A percentile compares a stretch with the other conserved stretches of the same genome.
These are phyloP conservation scores for Capsaspora owczarzaki DNA, from an alignment of 78 protist genomes.

Conservation along the genomic window DNA sequence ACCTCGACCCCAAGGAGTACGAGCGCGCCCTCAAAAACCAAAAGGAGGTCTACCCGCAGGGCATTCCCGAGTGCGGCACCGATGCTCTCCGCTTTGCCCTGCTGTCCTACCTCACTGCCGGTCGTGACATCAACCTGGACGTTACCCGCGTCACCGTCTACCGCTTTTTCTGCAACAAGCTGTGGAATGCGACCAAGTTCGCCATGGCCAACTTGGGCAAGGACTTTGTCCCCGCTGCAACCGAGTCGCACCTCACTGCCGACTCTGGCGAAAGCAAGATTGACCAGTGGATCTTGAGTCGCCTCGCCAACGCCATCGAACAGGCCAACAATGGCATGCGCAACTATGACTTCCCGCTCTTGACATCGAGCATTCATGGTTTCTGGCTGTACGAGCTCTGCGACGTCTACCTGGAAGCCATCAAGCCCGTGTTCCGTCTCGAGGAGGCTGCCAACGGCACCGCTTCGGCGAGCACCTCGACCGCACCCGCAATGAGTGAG, in stretches of 20 bases:
- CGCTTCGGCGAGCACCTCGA: too few relatives aligned
- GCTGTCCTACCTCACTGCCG: conserved; percentile 62
- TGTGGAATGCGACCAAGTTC: conserved; percentile 84
- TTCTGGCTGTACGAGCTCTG: conserved; percentile 63
- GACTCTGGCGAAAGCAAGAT: neutral
- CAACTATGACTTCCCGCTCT: conserved; percentile 55
- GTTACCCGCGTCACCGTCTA: conserved; percentile 71
- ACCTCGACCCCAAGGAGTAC: conserved; percentile 69
- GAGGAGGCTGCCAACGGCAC: conserved; percentile 29
- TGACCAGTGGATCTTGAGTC: conserved; percentile 86
- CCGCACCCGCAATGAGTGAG: too few relatives aligned
- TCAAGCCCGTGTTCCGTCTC: conserved; percentile 40
- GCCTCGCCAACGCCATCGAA: conserved; percentile 46
- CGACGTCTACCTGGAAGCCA: conserved; percentile 83
- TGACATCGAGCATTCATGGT: conserved; percentile 58
- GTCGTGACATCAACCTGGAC: conserved; percentile 88
- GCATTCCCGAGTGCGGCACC: conserved; percentile 95
- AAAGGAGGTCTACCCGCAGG: conserved; percentile 83
- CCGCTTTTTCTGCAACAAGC: conserved; percentile 94
- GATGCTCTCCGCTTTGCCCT: conserved; percentile 97
- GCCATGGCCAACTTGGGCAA: conserved; percentile 31
- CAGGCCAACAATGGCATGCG: conserved; percentile 29
- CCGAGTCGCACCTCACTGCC: neutral
- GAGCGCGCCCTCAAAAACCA: conserved; percentile 46
- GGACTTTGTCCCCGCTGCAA: conserved; percentile 1